Evolutionary conservation across 208 protist genomes (phyloP).

Genomic region (Leishmania guyanensis): DNA sequence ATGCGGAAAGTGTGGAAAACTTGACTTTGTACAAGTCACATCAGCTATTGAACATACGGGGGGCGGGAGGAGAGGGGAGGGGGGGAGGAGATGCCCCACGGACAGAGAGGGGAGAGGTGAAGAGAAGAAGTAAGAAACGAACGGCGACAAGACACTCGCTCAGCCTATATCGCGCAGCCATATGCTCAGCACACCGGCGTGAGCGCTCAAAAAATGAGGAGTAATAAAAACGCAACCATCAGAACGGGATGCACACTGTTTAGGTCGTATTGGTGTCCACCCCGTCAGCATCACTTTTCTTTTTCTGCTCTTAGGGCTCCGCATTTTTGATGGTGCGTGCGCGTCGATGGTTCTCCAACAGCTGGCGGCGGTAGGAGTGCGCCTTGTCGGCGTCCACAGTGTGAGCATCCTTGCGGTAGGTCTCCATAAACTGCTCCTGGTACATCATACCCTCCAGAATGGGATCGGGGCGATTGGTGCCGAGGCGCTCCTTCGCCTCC

Average conservation of each 20-base stretch:
- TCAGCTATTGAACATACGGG: not conserved
- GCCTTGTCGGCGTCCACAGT: slow-evolving; percentile 49
- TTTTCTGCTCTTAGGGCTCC: slow-evolving; percentile 3
- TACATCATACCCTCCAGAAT: slow-evolving; percentile 83
- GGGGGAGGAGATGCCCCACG: not conserved
- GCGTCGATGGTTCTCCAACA: slow-evolving; percentile 56
- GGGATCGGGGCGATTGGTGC: slow-evolving; percentile 40
- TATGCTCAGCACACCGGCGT: not conserved
- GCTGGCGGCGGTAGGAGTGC: slow-evolving; percentile 43
- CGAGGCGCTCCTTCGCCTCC: slow-evolving; percentile 35
- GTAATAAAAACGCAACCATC: not conserved
- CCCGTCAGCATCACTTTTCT: not conserved
- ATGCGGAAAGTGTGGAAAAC: not conserved
- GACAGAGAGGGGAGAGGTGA: not conserved
- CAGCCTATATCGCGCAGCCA: not conserved
- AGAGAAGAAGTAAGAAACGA: not conserved
- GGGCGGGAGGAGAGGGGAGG: too few species aligned
- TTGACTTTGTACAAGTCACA: not conserved
- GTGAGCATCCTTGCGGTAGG: slow-evolving; percentile 58
- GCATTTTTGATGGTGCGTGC: slow-evolving; percentile 28
- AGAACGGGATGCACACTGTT: not conserved
- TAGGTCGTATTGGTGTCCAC: not conserved
- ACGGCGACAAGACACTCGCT: not conserved
- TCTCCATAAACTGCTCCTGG: slow-evolving; percentile 80
- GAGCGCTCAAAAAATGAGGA: slow-evolving; percentile 3